Evolutionary conservation across 1,284 basidiomycete species (phyloP), one percentile per base, ranked within the genome.

Genomic region (Hymenochaete sp.): DNA sequence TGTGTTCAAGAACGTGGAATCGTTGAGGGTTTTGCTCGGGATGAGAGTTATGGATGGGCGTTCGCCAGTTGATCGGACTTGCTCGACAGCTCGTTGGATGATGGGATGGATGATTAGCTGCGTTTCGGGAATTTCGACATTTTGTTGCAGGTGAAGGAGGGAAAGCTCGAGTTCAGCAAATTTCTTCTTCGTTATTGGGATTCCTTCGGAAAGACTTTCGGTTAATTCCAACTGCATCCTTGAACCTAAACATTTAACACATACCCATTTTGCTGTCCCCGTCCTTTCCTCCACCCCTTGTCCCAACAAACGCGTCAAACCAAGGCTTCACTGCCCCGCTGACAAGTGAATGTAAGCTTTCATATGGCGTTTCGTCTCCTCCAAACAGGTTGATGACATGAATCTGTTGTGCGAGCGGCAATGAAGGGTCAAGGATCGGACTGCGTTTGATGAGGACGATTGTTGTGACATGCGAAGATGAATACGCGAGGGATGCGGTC

Each of bases 121-220:
- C 11, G 93, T 96, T 62, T 98, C 92, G 0, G 96, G 96, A 38
- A 99, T 98, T 67, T 98, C 95, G 53, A 98, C 93, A 59, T 98
- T 98, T 65, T 98, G 95, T 61, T 98, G 96, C 2, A 98, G 73
- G 60, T 98, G 96, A 4, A 98, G 70, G 6, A 98, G 71, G 4
- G 90, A 95, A n/a, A 98, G 70, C 63, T 98, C 95, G 47, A 98
- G 79, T 60, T 99, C 95, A 13, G 95, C 93, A 60, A 98, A 98
- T 66, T 97, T 98, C 73, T 95, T 95, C 76, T 96, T 98, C 26
- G 95, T 93, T 72, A 97, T 91, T 4, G 96, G 95, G 47, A 98
- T 97, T 51, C 92, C 86, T 84, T 55, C 38, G 31, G 31, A 36
- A 24, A 0, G 32, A 37, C 28, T 43, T 33, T 16, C 42, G 44